A percentile compares a stretch with the other conserved stretches of the same genome.
Evolutionary conservation across 108 stramenopile species (phyloP).

Genomic region (Skeletonema tropicum): DNA sequence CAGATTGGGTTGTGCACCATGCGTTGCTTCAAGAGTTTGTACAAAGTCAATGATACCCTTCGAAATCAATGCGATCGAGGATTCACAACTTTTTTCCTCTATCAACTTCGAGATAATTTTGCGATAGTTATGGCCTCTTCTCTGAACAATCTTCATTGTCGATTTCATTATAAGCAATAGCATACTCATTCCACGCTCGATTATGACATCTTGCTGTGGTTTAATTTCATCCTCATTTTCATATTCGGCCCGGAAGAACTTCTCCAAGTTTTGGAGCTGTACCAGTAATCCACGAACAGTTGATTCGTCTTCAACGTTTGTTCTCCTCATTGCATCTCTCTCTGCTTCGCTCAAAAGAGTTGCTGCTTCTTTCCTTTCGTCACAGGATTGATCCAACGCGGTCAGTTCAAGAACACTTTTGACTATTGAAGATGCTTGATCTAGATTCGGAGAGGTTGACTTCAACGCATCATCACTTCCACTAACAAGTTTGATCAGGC

Average conservation of each 20-base stretch:
- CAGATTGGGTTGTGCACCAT: conserved; percentile 26
- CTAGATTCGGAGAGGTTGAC: not conserved
- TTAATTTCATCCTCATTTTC: conserved; percentile 17
- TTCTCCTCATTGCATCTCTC: conserved; percentile 24
- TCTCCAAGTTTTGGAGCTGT: conserved; percentile 25
- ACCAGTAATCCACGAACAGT: conserved; percentile 58
- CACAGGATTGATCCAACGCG: conserved; percentile 38
- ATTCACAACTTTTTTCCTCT: conserved; percentile 9
- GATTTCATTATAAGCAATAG: conserved; percentile 25
- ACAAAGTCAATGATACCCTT: conserved; percentile 38
- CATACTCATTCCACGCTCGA: conserved; percentile 23
- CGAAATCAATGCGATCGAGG: conserved; percentile 41
- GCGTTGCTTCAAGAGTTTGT: conserved; percentile 7
- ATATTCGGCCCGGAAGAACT: conserved; percentile 25
- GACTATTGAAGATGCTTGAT: conserved; percentile 30
- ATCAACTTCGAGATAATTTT: conserved; percentile 22
- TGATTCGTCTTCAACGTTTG: conserved; percentile 50
- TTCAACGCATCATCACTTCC: conserved; percentile 1
- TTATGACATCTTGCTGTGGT: conserved; percentile 22
- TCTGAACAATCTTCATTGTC: conserved; percentile 25
- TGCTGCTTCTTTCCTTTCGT: conserved; percentile 40
- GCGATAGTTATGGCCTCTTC: conserved; percentile 23
- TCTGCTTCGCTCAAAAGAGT: conserved; percentile 47
- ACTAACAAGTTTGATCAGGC: conserved; percentile 38
- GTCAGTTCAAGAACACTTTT: conserved; percentile 53